These are phyloP conservation scores for Plantago rigida DNA, from an alignment of 305 asterid genomes.

Conservation along the genomic window DNA sequence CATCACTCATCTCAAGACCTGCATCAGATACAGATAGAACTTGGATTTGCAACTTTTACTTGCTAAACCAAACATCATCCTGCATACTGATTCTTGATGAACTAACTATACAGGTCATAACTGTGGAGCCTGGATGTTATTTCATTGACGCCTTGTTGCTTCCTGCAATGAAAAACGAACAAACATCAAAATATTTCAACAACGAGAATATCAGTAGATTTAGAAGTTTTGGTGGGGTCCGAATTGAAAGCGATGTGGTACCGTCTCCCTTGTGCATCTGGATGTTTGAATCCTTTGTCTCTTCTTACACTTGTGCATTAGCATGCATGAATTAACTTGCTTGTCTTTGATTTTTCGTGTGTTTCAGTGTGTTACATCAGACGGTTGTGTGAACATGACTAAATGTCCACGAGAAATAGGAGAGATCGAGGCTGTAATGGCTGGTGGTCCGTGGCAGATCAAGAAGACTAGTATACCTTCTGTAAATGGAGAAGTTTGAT, in stretches of 20 bases:
- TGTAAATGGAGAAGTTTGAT: constrained; percentile 28
- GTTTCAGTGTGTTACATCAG: constrained; percentile 47
- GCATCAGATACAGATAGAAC: background rate
- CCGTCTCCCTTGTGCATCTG: constrained; percentile 25
- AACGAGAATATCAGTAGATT: constrained; percentile 51
- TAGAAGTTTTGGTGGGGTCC: constrained; percentile 87
- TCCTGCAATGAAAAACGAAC: constrained; percentile 72
- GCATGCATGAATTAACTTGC: constrained; percentile 5
- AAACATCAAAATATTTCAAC: constrained; percentile 62
- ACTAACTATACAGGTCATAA: constrained; percentile 62
- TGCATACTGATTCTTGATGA: constrained; percentile 19
- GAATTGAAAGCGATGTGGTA: constrained; percentile 97
- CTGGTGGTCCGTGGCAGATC: constrained; percentile 77
- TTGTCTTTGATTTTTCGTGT: constrained; percentile 9
- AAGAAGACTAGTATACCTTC: constrained; percentile 24
- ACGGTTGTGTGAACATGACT: constrained; percentile 80
- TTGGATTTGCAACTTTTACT: background rate
- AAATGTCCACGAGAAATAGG: constrained; percentile 68
- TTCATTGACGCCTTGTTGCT: constrained; percentile 76
- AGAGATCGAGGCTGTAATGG: constrained; percentile 91
- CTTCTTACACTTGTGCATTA: constrained; percentile 4
- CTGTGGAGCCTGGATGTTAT: constrained; percentile 99
- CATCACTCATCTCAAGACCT: background rate
- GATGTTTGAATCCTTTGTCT: constrained; percentile 15
- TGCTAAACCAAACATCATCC: background rate